These are phyloP conservation scores for Geoglossum glabrum DNA, from an alignment of 495 filamentous ascomycete genomes.

Conservation along the genomic window DNA sequence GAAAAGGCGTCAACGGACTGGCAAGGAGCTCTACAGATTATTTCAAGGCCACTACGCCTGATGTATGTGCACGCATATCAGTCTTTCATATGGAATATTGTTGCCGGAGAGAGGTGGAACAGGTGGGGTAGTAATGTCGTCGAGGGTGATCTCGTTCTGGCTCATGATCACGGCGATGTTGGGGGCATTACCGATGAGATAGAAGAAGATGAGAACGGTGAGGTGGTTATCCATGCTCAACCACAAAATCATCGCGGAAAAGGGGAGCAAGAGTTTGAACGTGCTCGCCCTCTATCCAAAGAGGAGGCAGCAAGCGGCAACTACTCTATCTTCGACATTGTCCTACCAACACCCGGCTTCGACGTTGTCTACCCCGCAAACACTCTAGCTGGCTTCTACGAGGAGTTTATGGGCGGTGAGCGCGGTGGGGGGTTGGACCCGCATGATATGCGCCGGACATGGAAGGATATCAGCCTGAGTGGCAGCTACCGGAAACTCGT, in stretches of 20 bases:
- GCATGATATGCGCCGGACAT: conserved; percentile 63
- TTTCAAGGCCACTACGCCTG: conserved; percentile 56
- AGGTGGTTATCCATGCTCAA: conserved; percentile 39
- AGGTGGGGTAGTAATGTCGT: conserved; percentile 49
- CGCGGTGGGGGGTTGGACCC: conserved; percentile 64
- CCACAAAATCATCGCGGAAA: conserved; percentile 31
- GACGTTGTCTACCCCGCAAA: conserved; percentile 76
- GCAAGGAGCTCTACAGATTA: conserved; percentile 53
- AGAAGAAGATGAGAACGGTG: conserved; percentile 47
- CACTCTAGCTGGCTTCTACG: conserved; percentile 61
- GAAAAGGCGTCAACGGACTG: conserved; percentile 34
- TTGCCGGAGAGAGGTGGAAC: conserved; percentile 57
- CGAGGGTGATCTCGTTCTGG: conserved; percentile 69
- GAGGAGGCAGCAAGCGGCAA: conserved; percentile 62
- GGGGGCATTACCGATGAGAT: conserved; percentile 13
- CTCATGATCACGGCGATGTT: conserved; percentile 32
- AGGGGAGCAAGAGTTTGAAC: conserved; percentile 38
- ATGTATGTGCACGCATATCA: conserved; percentile 98
- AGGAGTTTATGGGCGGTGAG: conserved; percentile 57
- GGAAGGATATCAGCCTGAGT: conserved; percentile 73
- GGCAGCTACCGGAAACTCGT: conserved; percentile 76
- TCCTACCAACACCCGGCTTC: conserved; percentile 85
- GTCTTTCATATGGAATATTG: conserved; percentile 79
- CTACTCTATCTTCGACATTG: conserved; percentile 71
- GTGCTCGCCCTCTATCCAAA: conserved; percentile 52